Conservation (phyloP, 2,329 filamentous ascomycete genomes). For the Apiospora aurea region DNA sequence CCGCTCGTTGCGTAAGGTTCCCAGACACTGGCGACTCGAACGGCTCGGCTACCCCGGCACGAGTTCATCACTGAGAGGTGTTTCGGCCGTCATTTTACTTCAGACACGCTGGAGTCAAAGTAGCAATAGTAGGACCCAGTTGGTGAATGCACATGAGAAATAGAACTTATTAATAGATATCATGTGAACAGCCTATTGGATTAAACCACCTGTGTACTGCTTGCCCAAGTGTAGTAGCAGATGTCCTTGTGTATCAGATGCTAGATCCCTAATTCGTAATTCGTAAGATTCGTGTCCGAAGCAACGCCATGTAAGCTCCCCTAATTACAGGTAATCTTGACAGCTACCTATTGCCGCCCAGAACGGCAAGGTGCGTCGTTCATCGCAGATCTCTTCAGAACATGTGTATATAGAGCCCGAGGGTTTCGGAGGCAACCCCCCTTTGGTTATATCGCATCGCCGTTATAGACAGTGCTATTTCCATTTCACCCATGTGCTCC, state of each 20-base stretch:
- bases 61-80: too few relatives aligned
- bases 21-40: too few relatives aligned
- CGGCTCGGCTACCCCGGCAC: too few relatives aligned
- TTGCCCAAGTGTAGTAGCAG: background rate
- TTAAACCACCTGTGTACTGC: background rate
- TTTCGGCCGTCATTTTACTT: too few relatives aligned
- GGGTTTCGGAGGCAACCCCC: background rate
- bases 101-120: background rate
- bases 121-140: background rate
- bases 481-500: too few relatives aligned
- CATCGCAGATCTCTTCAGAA: too few relatives aligned
- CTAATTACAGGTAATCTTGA: background rate
- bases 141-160: background rate
- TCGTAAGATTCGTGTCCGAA: background rate
- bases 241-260: background rate
- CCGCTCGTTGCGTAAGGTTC: too few relatives aligned
- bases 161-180: background rate
- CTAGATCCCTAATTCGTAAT: background rate
- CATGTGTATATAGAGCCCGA: background rate
- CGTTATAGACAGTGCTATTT: background rate
- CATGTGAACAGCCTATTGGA: background rate
- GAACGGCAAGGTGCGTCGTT: too few relatives aligned
- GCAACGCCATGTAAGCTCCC: background rate
- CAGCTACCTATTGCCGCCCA: conserved; percentile 1
- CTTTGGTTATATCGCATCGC: background rate